These are phyloP conservation scores for Pyrenochaeta sp. DNA, from an alignment of 2,329 filamentous ascomycete species.

Conservation along the genomic window DNA sequence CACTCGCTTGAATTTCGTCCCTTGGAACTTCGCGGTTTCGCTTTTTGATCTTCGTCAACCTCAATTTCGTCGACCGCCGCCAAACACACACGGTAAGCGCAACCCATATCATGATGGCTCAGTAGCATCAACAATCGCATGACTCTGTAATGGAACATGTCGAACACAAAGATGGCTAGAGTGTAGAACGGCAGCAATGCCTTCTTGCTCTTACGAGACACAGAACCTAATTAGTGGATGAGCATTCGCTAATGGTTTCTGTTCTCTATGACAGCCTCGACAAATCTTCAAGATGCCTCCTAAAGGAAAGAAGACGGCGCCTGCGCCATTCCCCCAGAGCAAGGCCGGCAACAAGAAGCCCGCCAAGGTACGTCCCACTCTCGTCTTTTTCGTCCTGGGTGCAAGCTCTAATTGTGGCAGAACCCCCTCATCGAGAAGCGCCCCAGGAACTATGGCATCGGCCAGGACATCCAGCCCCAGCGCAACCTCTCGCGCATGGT, in stretches of 20 bases:
- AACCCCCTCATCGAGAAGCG: slow-evolving; percentile 99
- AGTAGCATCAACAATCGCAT: slow-evolving; percentile 45
- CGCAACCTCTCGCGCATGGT: slow-evolving; percentile 81
- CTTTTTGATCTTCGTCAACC: slow-evolving; percentile 37
- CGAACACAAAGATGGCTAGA: slow-evolving; percentile 50
- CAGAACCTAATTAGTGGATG: slow-evolving; percentile 71
- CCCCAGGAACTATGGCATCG: slow-evolving; percentile 96
- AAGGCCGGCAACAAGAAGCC: slow-evolving; percentile 94
- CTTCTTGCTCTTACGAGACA: slow-evolving; percentile 50
- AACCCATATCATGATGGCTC: slow-evolving; percentile 40
- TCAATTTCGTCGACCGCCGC: slow-evolving; percentile 46
- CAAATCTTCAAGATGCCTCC: slow-evolving; percentile 58
- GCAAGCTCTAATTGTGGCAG: slow-evolving; percentile 59
- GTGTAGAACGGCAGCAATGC: slow-evolving; percentile 48
- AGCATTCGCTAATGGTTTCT: slow-evolving; percentile 92
- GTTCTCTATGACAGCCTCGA: slow-evolving; percentile 99
- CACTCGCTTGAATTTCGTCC: slow-evolving; percentile 34
- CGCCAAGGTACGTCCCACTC: slow-evolving; percentile 78
- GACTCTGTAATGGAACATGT: slow-evolving; percentile 40
- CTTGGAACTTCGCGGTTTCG: slow-evolving; percentile 24
- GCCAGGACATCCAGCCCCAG: slow-evolving; percentile 87
- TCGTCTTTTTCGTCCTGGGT: slow-evolving; percentile 1
- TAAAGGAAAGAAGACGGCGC: slow-evolving; percentile 98
- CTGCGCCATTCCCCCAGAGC: slow-evolving; percentile 73
- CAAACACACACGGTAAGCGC: slow-evolving; percentile 50